Evolutionary conservation across 192 early-diverging fungal species (phyloP).

Genomic region (Backusella tuberculispora): DNA sequence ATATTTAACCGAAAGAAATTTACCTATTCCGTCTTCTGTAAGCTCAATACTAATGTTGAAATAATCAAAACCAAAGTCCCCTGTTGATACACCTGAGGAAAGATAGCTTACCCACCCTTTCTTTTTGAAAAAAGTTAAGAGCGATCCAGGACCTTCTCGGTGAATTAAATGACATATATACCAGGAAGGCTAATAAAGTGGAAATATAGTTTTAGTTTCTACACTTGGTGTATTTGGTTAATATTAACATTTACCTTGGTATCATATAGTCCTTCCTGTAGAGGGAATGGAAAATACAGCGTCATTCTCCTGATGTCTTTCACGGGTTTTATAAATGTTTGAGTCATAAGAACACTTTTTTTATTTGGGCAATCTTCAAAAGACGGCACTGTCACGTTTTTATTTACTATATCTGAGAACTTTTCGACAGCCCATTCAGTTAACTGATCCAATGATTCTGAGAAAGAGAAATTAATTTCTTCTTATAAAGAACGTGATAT

Average conservation of each 20-base stretch:
- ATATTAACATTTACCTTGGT: slow-evolving; percentile 32
- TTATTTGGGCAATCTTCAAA: slow-evolving; percentile 73
- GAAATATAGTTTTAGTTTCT: not conserved
- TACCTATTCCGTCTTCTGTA: slow-evolving; percentile 75
- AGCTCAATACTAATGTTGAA: slow-evolving; percentile 76
- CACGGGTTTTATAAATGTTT: slow-evolving; percentile 65
- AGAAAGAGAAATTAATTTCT: not conserved
- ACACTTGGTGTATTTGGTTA: not conserved
- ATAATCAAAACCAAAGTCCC: slow-evolving; percentile 58
- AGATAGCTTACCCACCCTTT: slow-evolving; percentile 82
- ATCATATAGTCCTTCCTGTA: slow-evolving; percentile 55
- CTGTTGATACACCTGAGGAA: slow-evolving; percentile 47
- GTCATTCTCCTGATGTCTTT: slow-evolving; percentile 69
- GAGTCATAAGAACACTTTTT: slow-evolving; percentile 58
- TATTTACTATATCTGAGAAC: slow-evolving; percentile 77
- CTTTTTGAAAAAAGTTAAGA: slow-evolving; percentile 77
- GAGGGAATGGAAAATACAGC: slow-evolving; percentile 81
- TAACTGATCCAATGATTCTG: slow-evolving; percentile 79
- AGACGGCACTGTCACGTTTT: slow-evolving; percentile 61
- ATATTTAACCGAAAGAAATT: slow-evolving; percentile 56
- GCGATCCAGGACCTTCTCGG: slow-evolving; percentile 85
- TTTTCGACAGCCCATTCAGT: slow-evolving; percentile 74
- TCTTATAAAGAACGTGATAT: not conserved
- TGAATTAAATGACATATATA: slow-evolving; percentile 86
- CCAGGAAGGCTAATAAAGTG: slow-evolving; percentile 53